phyloP scores from a whole-genome alignment of 1,284 basidiomycete species.

The Pseudozyma flocculosa region DNA sequence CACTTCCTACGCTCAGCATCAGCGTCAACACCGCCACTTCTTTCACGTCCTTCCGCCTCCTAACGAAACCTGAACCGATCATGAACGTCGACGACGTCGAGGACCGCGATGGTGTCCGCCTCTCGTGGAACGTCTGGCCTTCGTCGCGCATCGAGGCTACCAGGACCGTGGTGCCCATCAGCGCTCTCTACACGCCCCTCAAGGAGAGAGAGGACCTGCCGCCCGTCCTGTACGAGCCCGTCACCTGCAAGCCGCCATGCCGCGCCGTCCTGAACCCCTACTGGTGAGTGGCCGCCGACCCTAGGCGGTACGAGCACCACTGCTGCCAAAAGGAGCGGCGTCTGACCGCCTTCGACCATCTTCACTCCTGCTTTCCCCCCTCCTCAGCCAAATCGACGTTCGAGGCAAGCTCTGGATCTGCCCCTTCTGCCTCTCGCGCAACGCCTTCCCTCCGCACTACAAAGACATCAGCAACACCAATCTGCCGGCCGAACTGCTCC shows the following conservation, averaged over 20 bases:
- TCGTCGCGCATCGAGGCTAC: conserved; percentile 96
- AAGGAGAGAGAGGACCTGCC: conserved; percentile 93
- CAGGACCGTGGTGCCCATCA: conserved; percentile 94
- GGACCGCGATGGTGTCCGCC: conserved; percentile 58
- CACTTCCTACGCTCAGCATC: too few species aligned
- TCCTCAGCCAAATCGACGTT: conserved; percentile 88
- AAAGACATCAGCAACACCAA: conserved; percentile 98
- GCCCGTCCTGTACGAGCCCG: conserved; percentile 94
- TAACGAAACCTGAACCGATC: conserved; percentile 2
- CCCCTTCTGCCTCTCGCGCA: conserved; percentile 94
- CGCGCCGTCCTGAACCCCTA: conserved; percentile 96
- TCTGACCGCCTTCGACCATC: neutral
- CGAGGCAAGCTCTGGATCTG: conserved; percentile 99
- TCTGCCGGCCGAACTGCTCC: conserved; percentile 88
- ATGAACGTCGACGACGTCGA: conserved; percentile 59
- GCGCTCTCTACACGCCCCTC: conserved; percentile 94
- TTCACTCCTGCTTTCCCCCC: conserved; percentile 1
- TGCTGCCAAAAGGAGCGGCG: too few species aligned
- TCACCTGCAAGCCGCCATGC: conserved; percentile 96
- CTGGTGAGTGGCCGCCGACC: conserved; percentile 64
- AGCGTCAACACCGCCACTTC: too few species aligned
- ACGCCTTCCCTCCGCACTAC: conserved; percentile 97
- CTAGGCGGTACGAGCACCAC: too few species aligned
- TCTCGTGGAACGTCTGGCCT: conserved; percentile 98
- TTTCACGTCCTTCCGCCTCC: too few species aligned